Conservation (phyloP, 768 basidiomycete species). For the Thelephora ganbajun region DNA sequence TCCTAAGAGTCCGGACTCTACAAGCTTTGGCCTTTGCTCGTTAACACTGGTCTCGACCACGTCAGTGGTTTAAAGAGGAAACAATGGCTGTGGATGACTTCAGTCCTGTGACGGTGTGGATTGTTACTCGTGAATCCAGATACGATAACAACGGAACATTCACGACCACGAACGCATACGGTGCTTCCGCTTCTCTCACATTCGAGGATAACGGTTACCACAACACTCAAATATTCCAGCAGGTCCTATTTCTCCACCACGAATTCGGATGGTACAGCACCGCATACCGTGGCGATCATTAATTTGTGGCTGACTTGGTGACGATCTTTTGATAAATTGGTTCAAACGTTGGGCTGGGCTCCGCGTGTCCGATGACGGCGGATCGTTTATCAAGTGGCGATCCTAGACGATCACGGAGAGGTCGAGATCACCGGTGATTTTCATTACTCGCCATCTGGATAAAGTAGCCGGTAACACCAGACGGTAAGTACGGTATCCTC, state of each 20-base stretch:
- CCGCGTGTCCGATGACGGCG: background rate
- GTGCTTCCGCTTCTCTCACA: slow-evolving; percentile 34
- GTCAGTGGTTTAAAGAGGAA: too few relatives aligned
- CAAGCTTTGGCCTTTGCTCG: too few relatives aligned
- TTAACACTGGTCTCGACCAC: too few relatives aligned
- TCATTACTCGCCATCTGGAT: background rate
- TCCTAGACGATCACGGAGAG: too few relatives aligned
- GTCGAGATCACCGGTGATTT: background rate
- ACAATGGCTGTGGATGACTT: too few relatives aligned
- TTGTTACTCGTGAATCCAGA: background rate
- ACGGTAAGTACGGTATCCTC: too few relatives aligned
- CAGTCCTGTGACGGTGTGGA: background rate
- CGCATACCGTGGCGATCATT: background rate
- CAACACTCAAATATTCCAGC: background rate
- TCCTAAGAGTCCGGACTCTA: too few relatives aligned
- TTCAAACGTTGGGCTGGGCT: background rate
- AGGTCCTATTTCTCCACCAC: background rate
- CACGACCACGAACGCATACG: slow-evolving; percentile 19
- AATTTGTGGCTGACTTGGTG: too few relatives aligned
- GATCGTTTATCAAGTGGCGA: too few relatives aligned
- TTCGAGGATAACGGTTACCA: slow-evolving; percentile 24
- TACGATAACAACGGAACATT: background rate
- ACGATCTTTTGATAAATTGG: too few relatives aligned
- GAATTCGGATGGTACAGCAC: background rate
- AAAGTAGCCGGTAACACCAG: background rate